Percentiles rank a stretch among this genome's conserved stretches.
Evolutionary conservation across 2,329 filamentous ascomycete genomes (phyloP).

Genomic region (Cercospora citrullina): DNA sequence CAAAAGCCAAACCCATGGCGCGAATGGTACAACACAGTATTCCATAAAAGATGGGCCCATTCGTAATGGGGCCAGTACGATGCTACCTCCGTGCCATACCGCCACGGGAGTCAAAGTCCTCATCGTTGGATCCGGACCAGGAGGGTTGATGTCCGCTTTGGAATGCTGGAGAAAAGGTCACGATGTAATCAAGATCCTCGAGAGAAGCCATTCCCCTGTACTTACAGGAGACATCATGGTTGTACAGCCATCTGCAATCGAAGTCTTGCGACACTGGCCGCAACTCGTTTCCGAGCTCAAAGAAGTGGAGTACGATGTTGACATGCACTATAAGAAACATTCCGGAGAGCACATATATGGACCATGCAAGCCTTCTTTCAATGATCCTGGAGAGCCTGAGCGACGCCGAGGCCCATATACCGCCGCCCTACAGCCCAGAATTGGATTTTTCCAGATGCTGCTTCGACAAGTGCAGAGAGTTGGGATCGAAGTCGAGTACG

Average conservation of each 20-base stretch:
- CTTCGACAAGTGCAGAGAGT: neutral
- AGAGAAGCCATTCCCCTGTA: neutral
- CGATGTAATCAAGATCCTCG: neutral
- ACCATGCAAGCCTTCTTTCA: neutral
- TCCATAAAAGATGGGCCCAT: neutral
- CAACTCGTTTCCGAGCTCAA: neutral
- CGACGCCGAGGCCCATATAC: neutral
- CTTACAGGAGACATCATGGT: neutral
- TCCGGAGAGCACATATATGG: neutral
- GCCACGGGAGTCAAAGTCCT: neutral
- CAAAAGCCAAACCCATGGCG: neutral
- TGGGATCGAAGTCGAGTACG: constrained; percentile 38
- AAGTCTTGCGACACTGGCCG: neutral
- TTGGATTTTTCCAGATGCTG: neutral
- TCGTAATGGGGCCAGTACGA: neutral
- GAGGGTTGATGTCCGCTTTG: neutral
- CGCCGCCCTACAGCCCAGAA: neutral
- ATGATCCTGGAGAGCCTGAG: neutral
- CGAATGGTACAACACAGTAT: neutral
- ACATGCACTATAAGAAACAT: neutral
- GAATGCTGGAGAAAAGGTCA: neutral
- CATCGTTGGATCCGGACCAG: neutral
- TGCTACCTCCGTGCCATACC: neutral
- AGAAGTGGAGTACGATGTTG: neutral
- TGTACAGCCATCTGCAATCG: neutral